Conservation (phyloP, 2,329 filamentous ascomycete genomes). For the Claviceps quebecensis region DNA sequence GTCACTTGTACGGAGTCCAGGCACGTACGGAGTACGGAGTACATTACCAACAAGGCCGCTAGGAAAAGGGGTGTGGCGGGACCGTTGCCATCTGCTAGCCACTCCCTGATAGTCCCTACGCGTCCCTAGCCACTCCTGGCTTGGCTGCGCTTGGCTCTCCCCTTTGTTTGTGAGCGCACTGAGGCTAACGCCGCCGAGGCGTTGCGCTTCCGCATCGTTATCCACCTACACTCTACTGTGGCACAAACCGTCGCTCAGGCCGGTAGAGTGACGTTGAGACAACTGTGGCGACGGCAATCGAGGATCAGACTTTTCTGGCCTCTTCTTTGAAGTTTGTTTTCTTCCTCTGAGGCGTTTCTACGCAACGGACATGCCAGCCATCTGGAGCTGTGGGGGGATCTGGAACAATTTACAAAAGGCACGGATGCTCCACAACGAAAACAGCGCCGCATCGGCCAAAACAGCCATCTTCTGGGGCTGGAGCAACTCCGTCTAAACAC, state of each 20-base stretch:
- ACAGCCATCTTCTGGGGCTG: background rate
- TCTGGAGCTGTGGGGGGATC: too few species aligned
- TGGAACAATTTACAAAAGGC: background rate
- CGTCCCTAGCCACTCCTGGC: background rate
- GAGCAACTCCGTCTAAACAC: background rate
- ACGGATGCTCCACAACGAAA: background rate
- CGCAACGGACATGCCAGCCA: too few species aligned
- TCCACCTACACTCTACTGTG: background rate
- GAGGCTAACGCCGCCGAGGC: background rate
- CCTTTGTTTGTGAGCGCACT: constrained; percentile 1
- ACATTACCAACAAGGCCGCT: background rate
- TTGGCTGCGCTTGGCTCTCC: background rate
- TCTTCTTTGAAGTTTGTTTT: too few species aligned
- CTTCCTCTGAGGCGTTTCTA: too few species aligned
- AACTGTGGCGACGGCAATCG: constrained; percentile 1
- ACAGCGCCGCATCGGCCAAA: constrained; percentile 4
- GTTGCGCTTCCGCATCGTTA: background rate
- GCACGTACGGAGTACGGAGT: too few species aligned
- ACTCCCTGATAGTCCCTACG: too few species aligned
- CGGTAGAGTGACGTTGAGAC: background rate
- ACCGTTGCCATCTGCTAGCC: background rate
- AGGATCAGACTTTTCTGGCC: background rate
- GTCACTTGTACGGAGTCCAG: too few species aligned
- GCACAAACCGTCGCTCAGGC: background rate
- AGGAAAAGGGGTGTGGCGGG: background rate